These are phyloP conservation scores for Cladosporium sp. DNA, from an alignment of 2,329 filamentous ascomycete species.

Conservation along the genomic window DNA sequence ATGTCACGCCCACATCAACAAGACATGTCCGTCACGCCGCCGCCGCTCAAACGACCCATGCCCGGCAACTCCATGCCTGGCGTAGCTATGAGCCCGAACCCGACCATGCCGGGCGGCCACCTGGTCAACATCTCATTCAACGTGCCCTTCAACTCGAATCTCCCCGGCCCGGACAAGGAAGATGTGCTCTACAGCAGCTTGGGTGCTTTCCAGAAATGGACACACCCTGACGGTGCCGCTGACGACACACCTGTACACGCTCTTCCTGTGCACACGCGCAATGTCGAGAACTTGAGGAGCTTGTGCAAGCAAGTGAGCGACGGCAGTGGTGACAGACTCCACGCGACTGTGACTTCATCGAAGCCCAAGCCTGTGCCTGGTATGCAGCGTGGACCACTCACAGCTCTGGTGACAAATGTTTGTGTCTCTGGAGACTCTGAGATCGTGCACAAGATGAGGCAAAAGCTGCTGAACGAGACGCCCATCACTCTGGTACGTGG, in stretches of 20 bases:
- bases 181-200: conserved; percentile 91
- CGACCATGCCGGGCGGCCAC: conserved; percentile 72
- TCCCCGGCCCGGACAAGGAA: conserved; percentile 88
- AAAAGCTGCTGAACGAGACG: conserved; percentile 86
- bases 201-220: conserved; percentile 88
- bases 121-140: conserved; percentile 95
- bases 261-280: conserved; percentile 86
- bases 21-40: conserved; percentile 37
- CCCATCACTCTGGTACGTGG: conserved; percentile 86
- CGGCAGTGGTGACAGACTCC: conserved; percentile 62
- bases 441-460: conserved; percentile 83
- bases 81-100: conserved; percentile 48
- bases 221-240: conserved; percentile 81
- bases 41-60: conserved; percentile 56
- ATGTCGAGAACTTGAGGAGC: conserved; percentile 74
- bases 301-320: conserved; percentile 82
- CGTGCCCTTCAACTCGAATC: conserved; percentile 89
- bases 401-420: conserved; percentile 71
- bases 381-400: conserved; percentile 51
- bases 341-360: conserved; percentile 81
- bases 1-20: conserved; percentile 44
- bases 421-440: conserved; percentile 87
- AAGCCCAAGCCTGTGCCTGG: conserved; percentile 65
- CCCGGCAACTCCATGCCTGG: conserved; percentile 17
- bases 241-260: conserved; percentile 84